A percentile compares a stretch with the other conserved stretches of the same genome.
phyloP scores from a whole-genome alignment of 139 green algal genomes.

The Haematococcus sp. region DNA sequence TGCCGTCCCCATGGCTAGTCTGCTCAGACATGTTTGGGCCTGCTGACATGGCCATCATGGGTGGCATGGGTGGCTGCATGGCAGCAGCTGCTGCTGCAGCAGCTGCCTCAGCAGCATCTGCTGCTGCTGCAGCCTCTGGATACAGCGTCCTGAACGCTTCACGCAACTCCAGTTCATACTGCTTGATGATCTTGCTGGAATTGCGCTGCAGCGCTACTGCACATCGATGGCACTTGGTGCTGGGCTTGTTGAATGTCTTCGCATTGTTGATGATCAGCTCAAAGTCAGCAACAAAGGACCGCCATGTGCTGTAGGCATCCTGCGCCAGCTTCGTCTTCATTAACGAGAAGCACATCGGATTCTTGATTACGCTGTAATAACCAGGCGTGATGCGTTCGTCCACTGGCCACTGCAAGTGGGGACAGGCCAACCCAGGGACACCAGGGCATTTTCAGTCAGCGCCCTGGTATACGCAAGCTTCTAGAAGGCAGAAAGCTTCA shows the following conservation, averaged over 20 bases:
- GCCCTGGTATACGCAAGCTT: too few relatives aligned
- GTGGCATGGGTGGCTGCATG: too few relatives aligned
- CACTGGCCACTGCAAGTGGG: constrained; percentile 18
- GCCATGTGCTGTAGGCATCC: constrained; percentile 42
- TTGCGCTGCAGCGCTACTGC: constrained; percentile 43
- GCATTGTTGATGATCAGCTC: constrained; percentile 54
- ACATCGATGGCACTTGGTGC: constrained; percentile 45
- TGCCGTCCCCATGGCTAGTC: background rate
- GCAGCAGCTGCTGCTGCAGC: background rate
- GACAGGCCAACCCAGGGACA: too few relatives aligned
- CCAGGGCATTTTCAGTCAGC: too few relatives aligned
- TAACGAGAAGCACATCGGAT: constrained; percentile 52
- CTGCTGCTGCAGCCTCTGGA: constrained; percentile 12
- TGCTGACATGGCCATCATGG: background rate
- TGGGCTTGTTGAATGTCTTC: constrained; percentile 47
- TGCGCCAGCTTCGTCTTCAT: constrained; percentile 44
- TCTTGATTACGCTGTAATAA: constrained; percentile 50
- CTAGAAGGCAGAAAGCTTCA: too few relatives aligned
- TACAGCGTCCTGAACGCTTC: constrained; percentile 42
- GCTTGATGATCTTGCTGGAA: constrained; percentile 38
- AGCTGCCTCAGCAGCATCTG: background rate
- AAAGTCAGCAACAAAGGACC: constrained; percentile 27
- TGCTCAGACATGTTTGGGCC: background rate
- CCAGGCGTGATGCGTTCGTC: constrained; percentile 38
- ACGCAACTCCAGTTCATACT: constrained; percentile 41